phyloP scores from a whole-genome alignment of 176 grass and related monocot genomes.

The Oryza officinalis region DNA sequence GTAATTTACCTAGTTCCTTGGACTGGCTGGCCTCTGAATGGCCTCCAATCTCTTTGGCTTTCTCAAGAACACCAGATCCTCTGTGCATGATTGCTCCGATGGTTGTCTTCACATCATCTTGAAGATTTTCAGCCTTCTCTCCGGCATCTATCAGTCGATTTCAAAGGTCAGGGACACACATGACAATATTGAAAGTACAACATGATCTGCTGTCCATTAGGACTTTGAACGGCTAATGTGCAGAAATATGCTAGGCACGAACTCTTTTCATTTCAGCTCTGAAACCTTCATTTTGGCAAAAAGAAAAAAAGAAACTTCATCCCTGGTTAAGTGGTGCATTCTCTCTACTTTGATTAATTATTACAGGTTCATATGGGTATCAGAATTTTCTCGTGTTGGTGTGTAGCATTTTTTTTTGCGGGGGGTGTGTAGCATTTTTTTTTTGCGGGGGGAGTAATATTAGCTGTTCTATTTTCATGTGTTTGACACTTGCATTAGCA shows the following conservation, averaged over 20 bases:
- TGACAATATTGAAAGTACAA: slow-evolving; percentile 26
- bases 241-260: slow-evolving; percentile 31
- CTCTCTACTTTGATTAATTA: background rate
- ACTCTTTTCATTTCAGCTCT: slow-evolving; percentile 12
- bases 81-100: slow-evolving; percentile 40
- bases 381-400: background rate
- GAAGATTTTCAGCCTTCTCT: slow-evolving; percentile 27
- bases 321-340: background rate
- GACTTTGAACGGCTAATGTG: background rate
- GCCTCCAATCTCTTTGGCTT: slow-evolving; percentile 35
- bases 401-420: too few species aligned
- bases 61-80: slow-evolving; percentile 39
- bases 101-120: slow-evolving; percentile 40
- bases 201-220: slow-evolving; percentile 8
- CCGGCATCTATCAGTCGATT: slow-evolving; percentile 32
- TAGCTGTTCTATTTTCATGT: slow-evolving; percentile 22
- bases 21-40: slow-evolving; percentile 29
- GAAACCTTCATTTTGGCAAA: background rate
- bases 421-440: background rate
- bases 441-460: too few species aligned
- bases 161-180: slow-evolving; percentile 2
- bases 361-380: background rate
- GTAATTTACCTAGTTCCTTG: slow-evolving; percentile 42
- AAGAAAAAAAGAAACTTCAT: background rate
- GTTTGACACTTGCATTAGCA: background rate